Evolutionary conservation across 2,329 filamentous ascomycete species (phyloP), one percentile per base, ranked within the genome.

Genomic region (Westerdykella aurantiaca): DNA sequence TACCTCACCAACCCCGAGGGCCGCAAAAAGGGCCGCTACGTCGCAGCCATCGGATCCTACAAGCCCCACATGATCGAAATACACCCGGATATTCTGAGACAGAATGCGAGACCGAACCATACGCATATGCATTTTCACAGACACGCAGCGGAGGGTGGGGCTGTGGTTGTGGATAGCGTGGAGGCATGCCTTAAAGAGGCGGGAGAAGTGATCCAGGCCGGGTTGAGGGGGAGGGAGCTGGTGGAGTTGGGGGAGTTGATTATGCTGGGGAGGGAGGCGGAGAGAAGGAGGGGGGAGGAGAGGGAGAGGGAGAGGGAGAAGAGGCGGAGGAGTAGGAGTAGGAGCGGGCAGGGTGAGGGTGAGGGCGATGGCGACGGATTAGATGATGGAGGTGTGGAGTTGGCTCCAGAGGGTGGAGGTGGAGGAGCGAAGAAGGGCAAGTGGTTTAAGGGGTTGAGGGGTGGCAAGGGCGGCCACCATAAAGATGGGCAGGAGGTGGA

Each of bases 191-290:
- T 95, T 35, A 82, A 83, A 55, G 88, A 95, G 61, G 86, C 90
- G 0, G 91, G 91, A 0, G 91, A 97, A 70, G 74, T 97, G 38
- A 84, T 94, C 9, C 80, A 88, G 52, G 87, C 88, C 0, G 82
- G 81, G 0, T 72, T 96, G 22, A 74, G 75, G 17, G 82, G 86
- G 0, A 77, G 81, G 37, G 84, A 94, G 55, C 77, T 96, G 3
- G 86, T 95, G 0, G 91, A 96, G 65, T 71, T 96, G 1, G 91
- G 90, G 3, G 90, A 96, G 61, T 71, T 96, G 38, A 68, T 83
- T 47, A 83, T 83, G 78, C 67, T 83, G 55, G 78, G 77, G 59
- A 66, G 75, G 38, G 76, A 79, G 42, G 73, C 73, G 2, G 70
- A 73, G 53, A 47, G 57, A 45, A 47, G 64, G 34, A 46, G 60